A percentile compares a stretch with the other conserved stretches of the same genome.
Conservation (phyloP, 2,329 filamentous ascomycete genomes). For the Triangularia verruculosa region DNA sequence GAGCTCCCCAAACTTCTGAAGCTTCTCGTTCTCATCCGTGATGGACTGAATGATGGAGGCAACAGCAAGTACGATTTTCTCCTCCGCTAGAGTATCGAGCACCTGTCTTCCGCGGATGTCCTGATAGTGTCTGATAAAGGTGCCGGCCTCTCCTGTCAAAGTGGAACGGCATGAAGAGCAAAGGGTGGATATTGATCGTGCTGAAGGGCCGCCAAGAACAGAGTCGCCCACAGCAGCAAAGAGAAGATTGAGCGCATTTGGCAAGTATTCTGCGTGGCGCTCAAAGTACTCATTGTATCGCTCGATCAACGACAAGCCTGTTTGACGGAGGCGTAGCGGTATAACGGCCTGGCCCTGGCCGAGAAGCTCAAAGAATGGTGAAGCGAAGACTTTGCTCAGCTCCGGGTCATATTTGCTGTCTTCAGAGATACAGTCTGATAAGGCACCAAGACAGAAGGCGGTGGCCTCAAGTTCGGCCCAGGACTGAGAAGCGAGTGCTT, state of each 20-base stretch:
- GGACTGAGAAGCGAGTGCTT: constrained; percentile 45
- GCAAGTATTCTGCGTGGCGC: constrained; percentile 63
- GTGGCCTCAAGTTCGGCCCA: constrained; percentile 62
- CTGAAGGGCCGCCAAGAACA: constrained; percentile 63
- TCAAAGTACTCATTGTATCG: constrained; percentile 76
- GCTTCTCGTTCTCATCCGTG: constrained; percentile 52
- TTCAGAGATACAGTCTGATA: constrained; percentile 64
- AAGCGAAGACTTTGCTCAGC: constrained; percentile 60
- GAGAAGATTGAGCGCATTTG: constrained; percentile 68
- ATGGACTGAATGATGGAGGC: constrained; percentile 73
- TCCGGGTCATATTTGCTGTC: constrained; percentile 56
- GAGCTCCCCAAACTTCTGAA: constrained; percentile 54
- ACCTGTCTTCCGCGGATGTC: constrained; percentile 57
- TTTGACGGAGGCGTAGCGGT: constrained; percentile 62
- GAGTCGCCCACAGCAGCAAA: constrained; percentile 66
- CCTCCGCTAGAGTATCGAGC: constrained; percentile 67
- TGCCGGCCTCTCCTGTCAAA: constrained; percentile 63
- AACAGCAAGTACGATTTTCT: constrained; percentile 71
- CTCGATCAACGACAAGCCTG: constrained; percentile 67
- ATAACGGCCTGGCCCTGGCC: constrained; percentile 49
- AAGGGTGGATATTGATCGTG: constrained; percentile 69
- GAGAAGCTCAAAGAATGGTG: constrained; percentile 55
- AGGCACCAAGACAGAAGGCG: constrained; percentile 60
- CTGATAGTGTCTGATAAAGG: constrained; percentile 70
- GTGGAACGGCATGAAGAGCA: constrained; percentile 72